Conservation (phyloP, 1,284 basidiomycete genomes). For the Xanthoconium separans region DNA sequence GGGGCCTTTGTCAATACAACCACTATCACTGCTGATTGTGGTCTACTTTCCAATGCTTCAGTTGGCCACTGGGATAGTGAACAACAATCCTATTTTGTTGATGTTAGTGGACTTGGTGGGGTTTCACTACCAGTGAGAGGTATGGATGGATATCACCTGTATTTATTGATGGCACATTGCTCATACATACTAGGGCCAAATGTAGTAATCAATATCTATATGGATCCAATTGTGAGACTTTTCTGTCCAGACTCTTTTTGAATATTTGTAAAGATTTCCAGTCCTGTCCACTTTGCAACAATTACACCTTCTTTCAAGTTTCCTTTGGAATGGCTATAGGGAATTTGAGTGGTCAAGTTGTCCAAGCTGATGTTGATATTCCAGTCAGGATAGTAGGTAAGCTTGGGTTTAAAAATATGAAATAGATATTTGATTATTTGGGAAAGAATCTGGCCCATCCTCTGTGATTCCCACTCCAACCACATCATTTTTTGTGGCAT, state of each 20-base stretch:
- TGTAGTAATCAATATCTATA: neutral
- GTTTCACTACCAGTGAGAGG: neutral
- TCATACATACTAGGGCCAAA: neutral
- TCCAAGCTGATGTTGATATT: neutral
- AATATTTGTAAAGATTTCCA: neutral
- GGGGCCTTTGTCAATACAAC: slow-evolving; percentile 12
- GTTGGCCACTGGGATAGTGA: neutral
- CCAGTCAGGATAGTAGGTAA: neutral
- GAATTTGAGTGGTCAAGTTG: neutral
- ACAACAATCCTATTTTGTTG: neutral
- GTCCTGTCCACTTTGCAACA: neutral
- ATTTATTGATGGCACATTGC: neutral
- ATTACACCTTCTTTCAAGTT: neutral
- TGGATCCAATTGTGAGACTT: neutral
- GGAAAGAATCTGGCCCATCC: neutral
- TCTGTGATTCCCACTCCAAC: neutral
- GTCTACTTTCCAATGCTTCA: slow-evolving; percentile 2
- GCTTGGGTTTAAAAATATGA: neutral
- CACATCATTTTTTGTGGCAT: neutral
- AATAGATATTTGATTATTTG: neutral
- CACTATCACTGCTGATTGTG: slow-evolving; percentile 16
- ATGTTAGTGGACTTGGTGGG: slow-evolving; percentile 7
- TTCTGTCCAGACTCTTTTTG: neutral
- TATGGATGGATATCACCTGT: neutral
- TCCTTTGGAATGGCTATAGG: slow-evolving; percentile 3